These are phyloP conservation scores for Mortierella sp. DNA, from an alignment of 371 early-diverging fungal species.

Conservation along the genomic window DNA sequence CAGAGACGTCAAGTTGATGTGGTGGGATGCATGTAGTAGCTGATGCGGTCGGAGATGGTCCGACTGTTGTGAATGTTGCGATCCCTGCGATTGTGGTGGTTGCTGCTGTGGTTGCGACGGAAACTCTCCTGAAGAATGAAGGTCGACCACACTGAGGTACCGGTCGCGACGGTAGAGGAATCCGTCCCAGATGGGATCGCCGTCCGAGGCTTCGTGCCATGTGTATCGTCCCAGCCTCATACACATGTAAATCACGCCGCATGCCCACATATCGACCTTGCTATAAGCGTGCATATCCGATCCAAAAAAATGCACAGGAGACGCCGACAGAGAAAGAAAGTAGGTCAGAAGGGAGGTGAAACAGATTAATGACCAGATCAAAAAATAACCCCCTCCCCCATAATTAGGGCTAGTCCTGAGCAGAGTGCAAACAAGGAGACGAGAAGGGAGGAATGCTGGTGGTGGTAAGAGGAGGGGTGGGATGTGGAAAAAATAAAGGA, in stretches of 20 bases:
- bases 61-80: neutral
- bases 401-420: neutral
- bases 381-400: neutral
- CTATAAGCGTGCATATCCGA: conserved; percentile 25
- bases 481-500: neutral
- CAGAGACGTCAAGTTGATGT: conserved; percentile 32
- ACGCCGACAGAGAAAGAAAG: neutral
- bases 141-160: conserved; percentile 5
- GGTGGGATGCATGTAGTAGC: conserved; percentile 5
- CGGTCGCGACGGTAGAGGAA: conserved; percentile 36
- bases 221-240: conserved; percentile 71
- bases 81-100: neutral
- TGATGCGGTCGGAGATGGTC: neutral
- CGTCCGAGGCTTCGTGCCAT: conserved; percentile 67
- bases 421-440: neutral
- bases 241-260: conserved; percentile 68
- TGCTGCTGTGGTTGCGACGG: neutral
- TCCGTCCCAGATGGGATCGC: conserved; percentile 65
- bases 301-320: neutral
- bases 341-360: too few relatives aligned
- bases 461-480: neutral
- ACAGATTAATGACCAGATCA: neutral
- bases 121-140: conserved; percentile 7
- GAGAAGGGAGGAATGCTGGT: neutral
- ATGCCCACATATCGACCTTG: conserved; percentile 70